Evolutionary conservation across 768 basidiomycete species (phyloP), one percentile per base, ranked within the genome.

Genomic region (Lentinula guzmanii): DNA sequence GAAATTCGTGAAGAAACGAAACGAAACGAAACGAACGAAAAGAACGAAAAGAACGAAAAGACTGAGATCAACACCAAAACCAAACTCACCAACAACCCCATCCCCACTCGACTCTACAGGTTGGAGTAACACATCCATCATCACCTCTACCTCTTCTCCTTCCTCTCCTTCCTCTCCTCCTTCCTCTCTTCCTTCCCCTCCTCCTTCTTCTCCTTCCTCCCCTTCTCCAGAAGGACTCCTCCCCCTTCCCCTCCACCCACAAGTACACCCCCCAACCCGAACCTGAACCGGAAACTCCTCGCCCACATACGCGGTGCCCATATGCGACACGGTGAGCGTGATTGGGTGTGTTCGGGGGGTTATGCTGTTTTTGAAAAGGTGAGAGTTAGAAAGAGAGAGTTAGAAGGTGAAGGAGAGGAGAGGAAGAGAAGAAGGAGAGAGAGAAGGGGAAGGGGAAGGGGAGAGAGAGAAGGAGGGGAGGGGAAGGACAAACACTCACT

Each of bases 221-320:
- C n/a, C n/a, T n/a, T 13, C 55, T 28, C n/a, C n/a, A n/a, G n/a
- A n/a, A n/a, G n/a, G n/a, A n/a, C n/a, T n/a, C n/a, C n/a, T n/a
- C n/a, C n/a, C 7, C 5, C 1, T 21, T 21, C 21, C 21, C 21
- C 21, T 21, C 31, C 34, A 21, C 9, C 16, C 39, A 56, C 31
- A 28, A 4, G 2, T 6, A 56, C 55, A 56, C 21, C 55, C 55
- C 4, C 75, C 78, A 51, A 84, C 78, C 24, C 24, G 2, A 45
- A 98, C 76, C 10, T 70, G 69, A 65, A 98, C 87, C 0, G 90
- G 86, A 67, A 90, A 91, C 50, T 82, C 79, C 70, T 97, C 95
- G 63, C 90, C 87, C 39, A 96, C 71, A 70, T 88, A 91, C 1
- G 92, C 93, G 0, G 90, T 89, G 1, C 80, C 71, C 0, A 81